Evolutionary conservation across 2,329 filamentous ascomycete species (phyloP).

Genomic region (Claviceps africana): DNA sequence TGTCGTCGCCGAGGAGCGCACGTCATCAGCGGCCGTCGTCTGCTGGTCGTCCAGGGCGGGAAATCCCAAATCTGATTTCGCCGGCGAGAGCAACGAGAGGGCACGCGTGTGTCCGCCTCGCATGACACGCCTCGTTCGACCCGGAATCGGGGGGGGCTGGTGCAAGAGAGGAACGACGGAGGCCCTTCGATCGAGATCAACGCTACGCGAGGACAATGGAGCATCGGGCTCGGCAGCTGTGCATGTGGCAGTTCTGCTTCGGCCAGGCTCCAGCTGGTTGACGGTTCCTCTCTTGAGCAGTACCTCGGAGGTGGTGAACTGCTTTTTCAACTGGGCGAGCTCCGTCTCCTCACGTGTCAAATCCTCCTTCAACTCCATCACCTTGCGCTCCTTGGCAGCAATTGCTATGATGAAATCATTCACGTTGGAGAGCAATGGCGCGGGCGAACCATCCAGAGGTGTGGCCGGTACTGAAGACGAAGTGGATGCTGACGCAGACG

Average conservation of each 20-base stretch:
- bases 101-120: slow-evolving; percentile 48
- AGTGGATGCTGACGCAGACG: slow-evolving; percentile 16
- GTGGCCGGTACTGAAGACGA: slow-evolving; percentile 34
- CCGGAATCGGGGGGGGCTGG: slow-evolving; percentile 27
- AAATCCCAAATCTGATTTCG: slow-evolving; percentile 31
- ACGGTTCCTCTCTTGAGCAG: slow-evolving; percentile 53
- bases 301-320: slow-evolving; percentile 67
- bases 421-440: slow-evolving; percentile 37
- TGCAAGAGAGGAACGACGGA: slow-evolving; percentile 46
- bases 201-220: slow-evolving; percentile 25
- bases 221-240: slow-evolving; percentile 13
- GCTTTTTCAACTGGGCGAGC: slow-evolving; percentile 62
- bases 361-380: slow-evolving; percentile 84
- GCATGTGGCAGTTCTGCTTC: slow-evolving; percentile 2
- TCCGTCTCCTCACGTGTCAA: slow-evolving; percentile 70
- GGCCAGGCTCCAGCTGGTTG: slow-evolving; percentile 1
- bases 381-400: slow-evolving; percentile 78
- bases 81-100: slow-evolving; percentile 70
- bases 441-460: slow-evolving; percentile 29
- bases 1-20: slow-evolving; percentile 13
- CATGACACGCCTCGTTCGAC: slow-evolving; percentile 52
- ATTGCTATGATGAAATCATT: slow-evolving; percentile 73
- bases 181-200: slow-evolving; percentile 62
- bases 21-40: slow-evolving; percentile 13
- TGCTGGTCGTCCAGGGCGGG: slow-evolving; percentile 24